Evolutionary conservation across 106 monocot species (phyloP).

Genomic region (Apostasia ramifera): DNA sequence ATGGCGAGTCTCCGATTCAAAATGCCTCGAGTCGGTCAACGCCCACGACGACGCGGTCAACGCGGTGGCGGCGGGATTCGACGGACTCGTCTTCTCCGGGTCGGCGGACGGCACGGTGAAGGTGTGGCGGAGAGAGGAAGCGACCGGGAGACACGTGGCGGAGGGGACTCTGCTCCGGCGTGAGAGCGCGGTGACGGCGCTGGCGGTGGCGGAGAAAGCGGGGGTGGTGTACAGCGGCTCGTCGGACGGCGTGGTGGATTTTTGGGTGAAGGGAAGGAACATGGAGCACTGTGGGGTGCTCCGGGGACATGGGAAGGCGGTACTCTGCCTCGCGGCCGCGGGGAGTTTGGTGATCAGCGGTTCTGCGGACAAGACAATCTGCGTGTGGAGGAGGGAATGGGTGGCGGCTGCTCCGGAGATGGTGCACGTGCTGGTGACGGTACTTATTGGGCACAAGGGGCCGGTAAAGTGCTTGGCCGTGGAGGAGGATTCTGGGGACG

Average conservation of each 20-base stretch:
- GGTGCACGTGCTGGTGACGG: constrained; percentile 28
- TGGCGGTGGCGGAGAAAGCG: constrained; percentile 26
- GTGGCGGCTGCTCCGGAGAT: neutral
- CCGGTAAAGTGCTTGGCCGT: constrained; percentile 37
- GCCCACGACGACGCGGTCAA: constrained; percentile 66
- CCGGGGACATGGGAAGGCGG: constrained; percentile 43
- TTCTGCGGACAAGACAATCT: constrained; percentile 53
- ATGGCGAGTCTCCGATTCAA: constrained; percentile 53
- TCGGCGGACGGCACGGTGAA: constrained; percentile 76
- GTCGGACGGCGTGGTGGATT: constrained; percentile 48
- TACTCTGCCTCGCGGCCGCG: constrained; percentile 50
- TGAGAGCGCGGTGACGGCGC: constrained; percentile 52
- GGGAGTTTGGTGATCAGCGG: constrained; percentile 41
- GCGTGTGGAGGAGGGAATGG: constrained; percentile 39
- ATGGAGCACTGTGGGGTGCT: constrained; percentile 13
- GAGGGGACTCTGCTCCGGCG: constrained; percentile 36
- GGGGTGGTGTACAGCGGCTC: constrained; percentile 56
- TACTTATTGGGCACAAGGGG: constrained; percentile 21
- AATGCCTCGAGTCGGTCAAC: constrained; percentile 44
- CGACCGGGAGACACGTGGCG: constrained; percentile 17
- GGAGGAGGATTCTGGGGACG: constrained; percentile 2
- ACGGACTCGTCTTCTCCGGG: constrained; percentile 50
- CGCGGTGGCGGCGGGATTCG: constrained; percentile 31
- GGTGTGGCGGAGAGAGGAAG: constrained; percentile 41
- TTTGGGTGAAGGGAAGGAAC: constrained; percentile 12